Evolutionary conservation across 345 rosid species (phyloP).

Genomic region (Melaleuca quinquenervia): DNA sequence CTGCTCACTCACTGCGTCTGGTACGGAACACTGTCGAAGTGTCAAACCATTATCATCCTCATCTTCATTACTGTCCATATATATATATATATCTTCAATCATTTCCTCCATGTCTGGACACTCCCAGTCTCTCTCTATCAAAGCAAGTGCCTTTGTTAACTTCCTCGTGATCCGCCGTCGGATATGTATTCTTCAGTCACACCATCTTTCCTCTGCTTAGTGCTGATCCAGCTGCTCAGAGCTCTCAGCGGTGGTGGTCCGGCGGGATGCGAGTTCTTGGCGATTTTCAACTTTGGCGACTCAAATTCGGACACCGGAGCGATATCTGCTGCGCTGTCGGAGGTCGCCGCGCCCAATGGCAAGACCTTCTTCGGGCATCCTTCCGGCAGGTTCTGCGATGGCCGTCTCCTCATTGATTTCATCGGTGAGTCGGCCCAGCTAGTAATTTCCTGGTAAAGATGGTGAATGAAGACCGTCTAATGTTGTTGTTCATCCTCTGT

Average conservation of each 20-base stretch:
- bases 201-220: neutral
- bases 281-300: constrained; percentile 70
- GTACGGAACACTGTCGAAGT: neutral
- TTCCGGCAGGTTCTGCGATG: constrained; percentile 55
- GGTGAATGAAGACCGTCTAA: neutral
- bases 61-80: neutral
- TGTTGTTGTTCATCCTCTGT: neutral
- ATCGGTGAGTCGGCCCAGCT: constrained; percentile 15
- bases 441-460: neutral
- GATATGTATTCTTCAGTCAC: neutral
- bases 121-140: neutral
- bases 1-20: neutral
- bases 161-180: neutral
- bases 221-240: neutral
- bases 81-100: neutral
- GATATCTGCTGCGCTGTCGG: constrained; percentile 36
- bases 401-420: constrained; percentile 62
- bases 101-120: neutral
- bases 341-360: constrained; percentile 49
- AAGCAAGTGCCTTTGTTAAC: neutral
- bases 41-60: neutral
- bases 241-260: neutral
- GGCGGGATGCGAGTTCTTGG: constrained; percentile 25
- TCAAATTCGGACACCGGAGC: constrained; percentile 76
- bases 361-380: constrained; percentile 67